Conservation (phyloP, 2,329 filamentous ascomycete genomes). For the Trichoderma breve region DNA sequence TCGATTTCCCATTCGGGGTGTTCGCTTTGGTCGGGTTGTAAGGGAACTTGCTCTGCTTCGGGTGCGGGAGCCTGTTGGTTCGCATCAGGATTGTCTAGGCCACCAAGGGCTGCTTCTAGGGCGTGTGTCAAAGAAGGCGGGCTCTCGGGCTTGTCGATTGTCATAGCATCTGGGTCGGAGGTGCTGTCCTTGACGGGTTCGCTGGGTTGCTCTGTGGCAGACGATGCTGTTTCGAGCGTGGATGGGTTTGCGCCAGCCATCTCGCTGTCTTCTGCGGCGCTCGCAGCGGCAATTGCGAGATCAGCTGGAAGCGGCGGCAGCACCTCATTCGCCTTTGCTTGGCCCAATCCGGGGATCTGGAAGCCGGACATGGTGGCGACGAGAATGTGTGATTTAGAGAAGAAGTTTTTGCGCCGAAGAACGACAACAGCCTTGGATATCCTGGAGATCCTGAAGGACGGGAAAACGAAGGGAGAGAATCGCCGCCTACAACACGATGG, state of each 20-base stretch:
- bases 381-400: background rate
- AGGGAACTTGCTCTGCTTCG: constrained; percentile 21
- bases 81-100: constrained; percentile 29
- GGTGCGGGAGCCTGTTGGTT: background rate
- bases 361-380: constrained; percentile 39
- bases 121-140: constrained; percentile 42
- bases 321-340: constrained; percentile 43
- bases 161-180: constrained; percentile 35
- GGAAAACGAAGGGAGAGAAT: background rate
- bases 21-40: constrained; percentile 37
- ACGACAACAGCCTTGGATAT: background rate
- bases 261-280: constrained; percentile 26
- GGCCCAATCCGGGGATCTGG: constrained; percentile 44
- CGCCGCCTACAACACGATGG: background rate
- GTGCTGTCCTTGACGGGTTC: constrained; percentile 4
- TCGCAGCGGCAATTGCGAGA: constrained; percentile 31
- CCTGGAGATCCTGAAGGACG: background rate
- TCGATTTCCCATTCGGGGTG: constrained; percentile 83
- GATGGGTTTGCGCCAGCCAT: constrained; percentile 22
- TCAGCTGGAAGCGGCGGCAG: constrained; percentile 40
- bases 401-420: background rate
- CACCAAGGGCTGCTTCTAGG: constrained; percentile 45
- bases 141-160: constrained; percentile 36
- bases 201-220: constrained; percentile 1
- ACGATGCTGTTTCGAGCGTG: constrained; percentile 7